Conservation (phyloP, 2,329 filamentous ascomycete genomes). For the Epichloe aotearoae region DNA sequence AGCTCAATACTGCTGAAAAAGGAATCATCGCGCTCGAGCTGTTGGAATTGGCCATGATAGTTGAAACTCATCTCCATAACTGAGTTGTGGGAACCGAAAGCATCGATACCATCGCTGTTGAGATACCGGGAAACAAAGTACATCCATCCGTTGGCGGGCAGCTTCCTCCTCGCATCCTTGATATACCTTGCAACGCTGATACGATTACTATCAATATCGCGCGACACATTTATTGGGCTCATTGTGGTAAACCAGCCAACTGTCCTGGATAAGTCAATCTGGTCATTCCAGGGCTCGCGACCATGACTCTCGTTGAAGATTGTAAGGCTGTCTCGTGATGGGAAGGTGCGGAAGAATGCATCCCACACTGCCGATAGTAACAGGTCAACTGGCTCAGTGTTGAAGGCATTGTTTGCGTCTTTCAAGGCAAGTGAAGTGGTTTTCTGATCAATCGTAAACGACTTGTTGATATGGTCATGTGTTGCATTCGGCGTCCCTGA, state of each 20-base stretch:
- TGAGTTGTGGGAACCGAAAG: not conserved
- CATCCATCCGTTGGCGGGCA: slow-evolving; percentile 2
- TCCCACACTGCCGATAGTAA: slow-evolving; percentile 17
- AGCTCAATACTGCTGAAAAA: slow-evolving; percentile 6
- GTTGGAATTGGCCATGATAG: slow-evolving; percentile 9
- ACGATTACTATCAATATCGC: not conserved
- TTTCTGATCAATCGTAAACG: slow-evolving; percentile 1
- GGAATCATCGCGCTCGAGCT: slow-evolving; percentile 7
- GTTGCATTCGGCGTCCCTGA: not conserved
- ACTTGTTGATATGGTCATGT: slow-evolving; percentile 1
- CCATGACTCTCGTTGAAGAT: slow-evolving; percentile 13
- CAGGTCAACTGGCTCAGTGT: slow-evolving; percentile 18
- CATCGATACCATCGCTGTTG: not conserved
- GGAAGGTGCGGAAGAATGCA: slow-evolving; percentile 18
- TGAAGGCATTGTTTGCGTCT: slow-evolving; percentile 8
- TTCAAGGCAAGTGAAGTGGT: slow-evolving; percentile 4
- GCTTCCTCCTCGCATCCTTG: not conserved
- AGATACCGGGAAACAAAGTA: slow-evolving; percentile 1
- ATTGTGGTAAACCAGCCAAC: slow-evolving; percentile 27
- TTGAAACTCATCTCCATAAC: slow-evolving; percentile 8
- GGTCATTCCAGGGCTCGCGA: slow-evolving; percentile 18
- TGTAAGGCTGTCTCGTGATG: slow-evolving; percentile 14
- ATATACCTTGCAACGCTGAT: not conserved
- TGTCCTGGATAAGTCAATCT: slow-evolving; percentile 19
- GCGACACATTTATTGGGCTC: slow-evolving; percentile 12